Percentiles rank a stretch among this genome's conserved stretches.
phyloP scores from a whole-genome alignment of 1,284 basidiomycete genomes.

The Cutaneotrichosporon cavernicola region DNA sequence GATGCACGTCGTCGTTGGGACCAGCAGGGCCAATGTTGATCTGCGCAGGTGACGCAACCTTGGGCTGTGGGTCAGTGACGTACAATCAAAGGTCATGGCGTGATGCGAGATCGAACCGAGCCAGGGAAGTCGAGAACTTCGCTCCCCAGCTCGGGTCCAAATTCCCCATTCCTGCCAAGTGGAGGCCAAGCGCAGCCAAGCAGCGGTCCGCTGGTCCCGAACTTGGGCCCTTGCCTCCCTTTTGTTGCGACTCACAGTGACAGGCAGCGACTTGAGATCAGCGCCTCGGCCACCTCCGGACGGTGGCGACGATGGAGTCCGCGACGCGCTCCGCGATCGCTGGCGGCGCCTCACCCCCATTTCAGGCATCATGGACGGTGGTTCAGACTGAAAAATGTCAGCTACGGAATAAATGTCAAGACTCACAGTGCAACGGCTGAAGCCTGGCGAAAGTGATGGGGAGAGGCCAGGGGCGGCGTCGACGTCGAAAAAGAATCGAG shows the following conservation, averaged over 20 bases:
- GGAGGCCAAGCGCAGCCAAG: background rate
- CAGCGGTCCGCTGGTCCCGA: background rate
- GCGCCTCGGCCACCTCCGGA: constrained; percentile 15
- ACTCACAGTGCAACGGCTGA: constrained; percentile 19
- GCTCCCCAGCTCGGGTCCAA: background rate
- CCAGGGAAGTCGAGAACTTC: background rate
- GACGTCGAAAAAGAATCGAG: constrained; percentile 21
- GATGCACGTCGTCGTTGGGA: background rate
- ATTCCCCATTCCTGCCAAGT: background rate
- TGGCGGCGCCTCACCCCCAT: constrained; percentile 9
- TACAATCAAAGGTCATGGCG: background rate
- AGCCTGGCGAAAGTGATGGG: constrained; percentile 10
- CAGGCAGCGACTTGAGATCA: constrained; percentile 24
- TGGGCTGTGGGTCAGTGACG: constrained; percentile 10
- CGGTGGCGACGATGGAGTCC: constrained; percentile 21
- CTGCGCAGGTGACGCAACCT: background rate
- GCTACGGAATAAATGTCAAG: background rate
- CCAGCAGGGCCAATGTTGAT: background rate
- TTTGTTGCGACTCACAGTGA: constrained; percentile 22
- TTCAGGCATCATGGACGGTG: constrained; percentile 14
- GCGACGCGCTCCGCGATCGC: constrained; percentile 20
- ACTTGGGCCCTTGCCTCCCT: background rate
- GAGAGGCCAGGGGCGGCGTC: constrained; percentile 13
- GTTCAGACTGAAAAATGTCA: constrained; percentile 20
- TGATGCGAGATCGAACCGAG: background rate